Evolutionary conservation across 2,329 filamentous ascomycete species (phyloP).

Genomic region (Aspergillus fischeri): DNA sequence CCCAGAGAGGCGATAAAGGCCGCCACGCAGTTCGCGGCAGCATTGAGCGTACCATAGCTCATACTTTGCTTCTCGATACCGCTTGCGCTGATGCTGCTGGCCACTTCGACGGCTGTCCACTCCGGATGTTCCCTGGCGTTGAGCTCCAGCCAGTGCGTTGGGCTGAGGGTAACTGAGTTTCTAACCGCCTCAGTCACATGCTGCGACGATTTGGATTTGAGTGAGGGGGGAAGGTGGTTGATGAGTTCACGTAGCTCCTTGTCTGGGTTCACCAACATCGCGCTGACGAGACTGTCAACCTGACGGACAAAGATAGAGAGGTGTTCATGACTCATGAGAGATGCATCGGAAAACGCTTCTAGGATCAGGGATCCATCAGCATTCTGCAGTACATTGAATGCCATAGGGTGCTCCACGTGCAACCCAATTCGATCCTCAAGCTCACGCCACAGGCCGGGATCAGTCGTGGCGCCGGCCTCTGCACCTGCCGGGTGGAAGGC

Average conservation of each 20-base stretch:
- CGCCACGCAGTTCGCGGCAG: conserved; percentile 21
- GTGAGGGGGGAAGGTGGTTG: conserved; percentile 16
- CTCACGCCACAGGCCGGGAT: conserved; percentile 22
- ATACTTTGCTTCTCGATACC: conserved; percentile 20
- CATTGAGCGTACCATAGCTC: conserved; percentile 23
- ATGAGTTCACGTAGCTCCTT: conserved; percentile 19
- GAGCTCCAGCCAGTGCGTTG: conserved; percentile 26
- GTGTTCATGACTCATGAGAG: conserved; percentile 25
- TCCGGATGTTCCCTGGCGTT: conserved; percentile 23
- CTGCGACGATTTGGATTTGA: conserved; percentile 22
- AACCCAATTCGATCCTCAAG: conserved; percentile 30
- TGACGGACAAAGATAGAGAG: conserved; percentile 27
- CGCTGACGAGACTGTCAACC: conserved; percentile 24
- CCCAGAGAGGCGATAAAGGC: conserved; percentile 20
- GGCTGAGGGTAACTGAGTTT: conserved; percentile 18
- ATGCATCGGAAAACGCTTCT: conserved; percentile 22
- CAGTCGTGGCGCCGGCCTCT: background rate
- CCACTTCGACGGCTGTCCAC: conserved; percentile 29
- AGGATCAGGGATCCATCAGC: conserved; percentile 18
- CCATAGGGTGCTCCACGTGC: conserved; percentile 40
- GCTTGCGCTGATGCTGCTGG: conserved; percentile 15
- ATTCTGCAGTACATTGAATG: conserved; percentile 34
- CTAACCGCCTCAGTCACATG: conserved; percentile 14
- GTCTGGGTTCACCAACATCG: conserved; percentile 26
- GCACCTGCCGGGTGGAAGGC: conserved; percentile 25